These are phyloP conservation scores for Zygoascus sp. DNA, from an alignment of 1,139 yeast genomes.

Conservation along the genomic window DNA sequence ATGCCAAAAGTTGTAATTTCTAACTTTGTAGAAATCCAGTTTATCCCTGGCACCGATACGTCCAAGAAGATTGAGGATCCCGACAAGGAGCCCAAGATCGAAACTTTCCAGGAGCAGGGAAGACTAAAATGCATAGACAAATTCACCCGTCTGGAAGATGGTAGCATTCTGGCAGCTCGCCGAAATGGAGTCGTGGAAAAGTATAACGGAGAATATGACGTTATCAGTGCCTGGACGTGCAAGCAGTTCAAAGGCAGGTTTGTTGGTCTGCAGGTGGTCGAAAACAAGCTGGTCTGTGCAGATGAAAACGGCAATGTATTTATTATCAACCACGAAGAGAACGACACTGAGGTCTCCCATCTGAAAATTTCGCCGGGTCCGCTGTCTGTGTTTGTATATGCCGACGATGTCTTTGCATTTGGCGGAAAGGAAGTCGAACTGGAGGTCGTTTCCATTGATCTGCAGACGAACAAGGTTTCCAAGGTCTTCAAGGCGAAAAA, in stretches of 20 bases:
- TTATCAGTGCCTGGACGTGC: slow-evolving; percentile 16
- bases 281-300: background rate
- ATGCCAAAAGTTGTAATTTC: background rate
- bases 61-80: slow-evolving; percentile 24
- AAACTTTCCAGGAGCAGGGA: slow-evolving; percentile 28
- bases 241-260: slow-evolving; percentile 13
- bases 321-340: slow-evolving; percentile 15
- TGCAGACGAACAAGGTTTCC: slow-evolving; percentile 10
- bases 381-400: slow-evolving; percentile 7
- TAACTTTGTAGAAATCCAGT: slow-evolving; percentile 24
- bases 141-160: slow-evolving; percentile 17
- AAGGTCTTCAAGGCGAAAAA: slow-evolving; percentile 36
- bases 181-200: slow-evolving; percentile 26
- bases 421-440: slow-evolving; percentile 49
- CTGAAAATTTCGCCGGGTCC: background rate
- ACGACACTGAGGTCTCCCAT: background rate
- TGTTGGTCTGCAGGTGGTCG: slow-evolving; percentile 6
- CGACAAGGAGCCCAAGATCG: slow-evolving; percentile 28
- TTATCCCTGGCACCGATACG: slow-evolving; percentile 32
- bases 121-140: slow-evolving; percentile 28
- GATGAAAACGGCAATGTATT: slow-evolving; percentile 19
- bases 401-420: slow-evolving; percentile 26
- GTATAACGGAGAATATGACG: slow-evolving; percentile 19
- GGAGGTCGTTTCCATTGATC: slow-evolving; percentile 28
- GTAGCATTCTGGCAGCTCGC: slow-evolving; percentile 25